Evolutionary conservation across 148 eudicot species (phyloP).

Genomic region (Polygonum maritimum): DNA sequence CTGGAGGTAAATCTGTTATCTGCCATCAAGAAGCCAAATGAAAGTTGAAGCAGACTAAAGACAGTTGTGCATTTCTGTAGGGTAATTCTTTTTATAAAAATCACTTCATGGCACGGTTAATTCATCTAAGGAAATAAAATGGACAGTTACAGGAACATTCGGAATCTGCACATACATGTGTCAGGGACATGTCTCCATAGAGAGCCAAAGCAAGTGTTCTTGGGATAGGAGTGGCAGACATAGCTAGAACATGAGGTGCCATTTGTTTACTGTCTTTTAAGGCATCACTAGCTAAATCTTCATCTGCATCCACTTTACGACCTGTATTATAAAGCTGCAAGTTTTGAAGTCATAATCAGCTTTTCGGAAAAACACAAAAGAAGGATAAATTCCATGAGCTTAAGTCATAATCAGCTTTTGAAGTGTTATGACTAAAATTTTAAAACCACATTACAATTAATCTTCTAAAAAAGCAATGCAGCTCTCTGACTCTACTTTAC

Average conservation of each 20-base stretch:
- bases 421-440: no score
- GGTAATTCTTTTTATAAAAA: neutral
- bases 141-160: neutral
- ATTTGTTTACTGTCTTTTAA: conserved; percentile 35
- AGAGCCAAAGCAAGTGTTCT: conserved; percentile 92
- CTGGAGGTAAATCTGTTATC: conserved; percentile 96
- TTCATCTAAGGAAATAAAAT: neutral
- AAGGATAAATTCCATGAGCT: conserved; percentile 7
- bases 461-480: neutral
- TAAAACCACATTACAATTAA: no score
- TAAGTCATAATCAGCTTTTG: neutral
- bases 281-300: conserved; percentile 29
- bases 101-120: neutral
- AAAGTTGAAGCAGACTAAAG: neutral
- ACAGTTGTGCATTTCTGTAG: neutral
- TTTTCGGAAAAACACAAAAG: neutral
- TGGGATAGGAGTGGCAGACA: conserved; percentile 98
- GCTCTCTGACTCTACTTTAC: neutral
- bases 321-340: conserved; percentile 61
- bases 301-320: conserved; percentile 26
- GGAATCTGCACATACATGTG: conserved; percentile 43
- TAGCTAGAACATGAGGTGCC: conserved; percentile 97
- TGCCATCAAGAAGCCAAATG: conserved; percentile 22
- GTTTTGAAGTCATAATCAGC: conserved; percentile 6
- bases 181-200: conserved; percentile 88